Base-by-base conservation (phyloP, 1,284 basidiomycete genomes). In the Cystobasidium sp. region DNA sequence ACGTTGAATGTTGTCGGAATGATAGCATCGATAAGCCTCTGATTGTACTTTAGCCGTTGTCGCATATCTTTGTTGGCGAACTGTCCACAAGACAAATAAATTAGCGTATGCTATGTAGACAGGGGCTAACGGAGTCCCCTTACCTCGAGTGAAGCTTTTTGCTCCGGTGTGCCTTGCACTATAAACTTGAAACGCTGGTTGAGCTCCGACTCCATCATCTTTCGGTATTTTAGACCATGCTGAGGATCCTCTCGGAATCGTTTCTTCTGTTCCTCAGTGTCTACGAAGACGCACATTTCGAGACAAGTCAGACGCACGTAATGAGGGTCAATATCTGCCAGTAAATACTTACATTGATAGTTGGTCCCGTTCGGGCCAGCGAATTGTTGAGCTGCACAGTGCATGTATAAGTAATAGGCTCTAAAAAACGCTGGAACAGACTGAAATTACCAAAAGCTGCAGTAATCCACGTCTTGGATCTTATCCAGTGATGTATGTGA, bases 171-270 rank as follows among this genome's bases (percentile, higher is more conserved):
- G 20, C 78, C 76, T 49, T 80, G 77, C 18, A 80, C 70, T 24
- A 78, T 31, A 76, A 78, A 78, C 24, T 76, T 75, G 77, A 80
- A 81, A n/a, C 78, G 77, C 51, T 71, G 56, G 52, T 79, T 80
- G 53, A 80, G 70, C 58, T 78, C 77, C 18, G 78, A 78, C 75
- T 81, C 80, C 43, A 80, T 75, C 70, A 75, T 77, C 62, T 79
- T 78, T 14, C 80, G 75, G 77, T 80, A 81, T 64, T 77, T 71
- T 41, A 76, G 61, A 59, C 69, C 75, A 74, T 78, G 75, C 14
- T 68, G 63, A 4, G 78, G 77, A 74, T 79, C 65, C 49, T 76
- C 77, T 12, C 63, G 68, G 59, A 62, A 49, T 18, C 56, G 61
- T 63, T 73, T 68, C 75, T 77, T 78, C 64, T 81, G 76, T 63